Base-by-base conservation (phyloP, 169 alveolate genomes). In the Plasmodium cynomolgi region DNA sequence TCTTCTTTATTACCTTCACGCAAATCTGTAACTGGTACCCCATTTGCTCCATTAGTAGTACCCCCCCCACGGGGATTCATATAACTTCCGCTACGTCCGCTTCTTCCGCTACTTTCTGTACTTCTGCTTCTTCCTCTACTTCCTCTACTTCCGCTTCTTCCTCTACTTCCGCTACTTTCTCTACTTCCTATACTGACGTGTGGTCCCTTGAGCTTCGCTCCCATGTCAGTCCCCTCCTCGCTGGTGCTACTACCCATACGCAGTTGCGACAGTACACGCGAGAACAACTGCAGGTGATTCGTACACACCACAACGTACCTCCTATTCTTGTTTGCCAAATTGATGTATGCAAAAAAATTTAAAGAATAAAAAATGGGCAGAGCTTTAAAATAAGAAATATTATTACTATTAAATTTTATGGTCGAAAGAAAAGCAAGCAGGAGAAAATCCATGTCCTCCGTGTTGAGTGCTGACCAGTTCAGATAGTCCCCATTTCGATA, bases 281-380 rank as follows among this genome's bases (percentile, higher is more conserved):
- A 29, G 50, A 90, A 80, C 39, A 90, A 54, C 26, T 90, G 80
- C n/a, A 80, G n/a, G 79, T 62, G 15, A 3, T 90, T 81, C 73
- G 94, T 80, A 7, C 54, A 15, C 17, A 90, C 29, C 34, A 81
- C 84, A 23, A 90, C 34, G 82, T 90, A 90, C n/a, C 31, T 90
- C 50, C 47, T 90, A 62, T 54, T 20, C 1, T 15, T 80, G 44
- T 81, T 37, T 41, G 54, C 23, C 47, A 90, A n/a, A 81, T 62
- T 50, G 44, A 68, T 68, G 82, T 80, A 90, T 58, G 15, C 34
- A 62, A 62, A 72, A 90, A 41, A 44, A 47, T 58, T 90, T 62
- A 90, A 44, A 26, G 91, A 90, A 41, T 90, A 80, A 90, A 90
- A 90, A n/a, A 90, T 79, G 3, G 94, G 94, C 17, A 90, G 13